Evolutionary conservation across 2,329 filamentous ascomycete genomes (phyloP).

Genomic region (Scedosporium apiospermum): DNA sequence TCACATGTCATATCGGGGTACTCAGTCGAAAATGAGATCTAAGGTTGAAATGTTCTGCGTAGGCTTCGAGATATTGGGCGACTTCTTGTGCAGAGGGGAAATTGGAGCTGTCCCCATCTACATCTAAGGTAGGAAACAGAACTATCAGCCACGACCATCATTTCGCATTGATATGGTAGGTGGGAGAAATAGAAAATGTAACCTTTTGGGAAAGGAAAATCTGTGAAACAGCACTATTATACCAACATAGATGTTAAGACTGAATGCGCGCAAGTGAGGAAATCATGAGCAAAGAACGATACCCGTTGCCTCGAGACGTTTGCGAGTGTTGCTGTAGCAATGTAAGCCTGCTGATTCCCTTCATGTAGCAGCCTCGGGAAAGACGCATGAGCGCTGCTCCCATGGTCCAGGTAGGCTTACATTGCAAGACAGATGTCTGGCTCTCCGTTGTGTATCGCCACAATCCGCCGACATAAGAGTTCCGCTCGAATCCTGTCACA

Average conservation of each 20-base stretch:
- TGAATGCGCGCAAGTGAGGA: no score
- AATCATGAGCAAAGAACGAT: conserved; percentile 1
- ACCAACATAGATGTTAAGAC: neutral
- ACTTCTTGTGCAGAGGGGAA: conserved; percentile 17
- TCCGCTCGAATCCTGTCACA: conserved; percentile 31
- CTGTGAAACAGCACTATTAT: conserved; percentile 23
- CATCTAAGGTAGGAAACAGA: neutral
- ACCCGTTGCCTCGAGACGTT: conserved; percentile 23
- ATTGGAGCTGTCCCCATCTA: conserved; percentile 12
- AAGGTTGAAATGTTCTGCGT: conserved; percentile 22
- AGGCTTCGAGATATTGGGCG: conserved; percentile 22
- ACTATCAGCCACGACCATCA: neutral
- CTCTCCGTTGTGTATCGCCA: conserved; percentile 31
- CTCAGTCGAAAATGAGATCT: conserved; percentile 15
- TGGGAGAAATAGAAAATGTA: neutral
- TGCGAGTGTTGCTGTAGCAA: conserved; percentile 16
- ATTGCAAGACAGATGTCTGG: conserved; percentile 25
- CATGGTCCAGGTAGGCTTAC: conserved; percentile 12
- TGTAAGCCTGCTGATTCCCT: conserved; percentile 1
- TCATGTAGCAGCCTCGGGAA: neutral
- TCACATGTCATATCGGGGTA: conserved; percentile 13
- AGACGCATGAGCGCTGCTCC: neutral
- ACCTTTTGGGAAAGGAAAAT: conserved; percentile 21
- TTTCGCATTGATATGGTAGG: neutral
- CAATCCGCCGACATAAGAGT: conserved; percentile 29